These are phyloP conservation scores for Nigrospora osmanthi DNA, from an alignment of 2,329 filamentous ascomycete genomes.

Conservation along the genomic window DNA sequence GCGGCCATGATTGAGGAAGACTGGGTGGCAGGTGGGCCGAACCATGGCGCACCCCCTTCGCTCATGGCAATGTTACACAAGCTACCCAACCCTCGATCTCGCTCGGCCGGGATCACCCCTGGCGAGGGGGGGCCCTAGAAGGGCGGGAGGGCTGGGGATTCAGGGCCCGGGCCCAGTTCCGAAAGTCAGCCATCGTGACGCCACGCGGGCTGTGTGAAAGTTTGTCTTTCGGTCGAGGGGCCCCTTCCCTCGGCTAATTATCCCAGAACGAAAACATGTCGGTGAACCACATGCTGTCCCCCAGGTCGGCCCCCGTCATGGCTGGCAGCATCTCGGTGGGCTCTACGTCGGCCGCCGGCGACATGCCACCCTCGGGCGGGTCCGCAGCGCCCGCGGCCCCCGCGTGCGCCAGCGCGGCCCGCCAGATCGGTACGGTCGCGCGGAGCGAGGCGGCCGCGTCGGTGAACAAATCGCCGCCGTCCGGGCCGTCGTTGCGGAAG, in stretches of 20 bases:
- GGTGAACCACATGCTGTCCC: neutral
- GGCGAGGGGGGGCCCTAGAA: too few relatives aligned
- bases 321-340: neutral
- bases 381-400: neutral
- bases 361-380: neutral
- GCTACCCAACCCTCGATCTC: too few relatives aligned
- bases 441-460: neutral
- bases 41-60: too few relatives aligned
- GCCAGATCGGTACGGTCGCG: neutral
- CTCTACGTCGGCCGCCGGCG: neutral
- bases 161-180: too few relatives aligned
- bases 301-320: neutral
- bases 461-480: neutral
- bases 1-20: too few relatives aligned
- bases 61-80: too few relatives aligned
- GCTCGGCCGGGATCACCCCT: too few relatives aligned
- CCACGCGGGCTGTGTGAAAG: too few relatives aligned
- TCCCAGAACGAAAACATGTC: neutral
- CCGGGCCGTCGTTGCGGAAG: neutral
- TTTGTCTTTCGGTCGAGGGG: too few relatives aligned
- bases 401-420: neutral
- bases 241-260: neutral
- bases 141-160: too few relatives aligned
- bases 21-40: too few relatives aligned
- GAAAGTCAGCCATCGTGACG: too few relatives aligned